phyloP scores from a whole-genome alignment of 2,329 filamentous ascomycete genomes.

The Rhynchosporium secalis region DNA sequence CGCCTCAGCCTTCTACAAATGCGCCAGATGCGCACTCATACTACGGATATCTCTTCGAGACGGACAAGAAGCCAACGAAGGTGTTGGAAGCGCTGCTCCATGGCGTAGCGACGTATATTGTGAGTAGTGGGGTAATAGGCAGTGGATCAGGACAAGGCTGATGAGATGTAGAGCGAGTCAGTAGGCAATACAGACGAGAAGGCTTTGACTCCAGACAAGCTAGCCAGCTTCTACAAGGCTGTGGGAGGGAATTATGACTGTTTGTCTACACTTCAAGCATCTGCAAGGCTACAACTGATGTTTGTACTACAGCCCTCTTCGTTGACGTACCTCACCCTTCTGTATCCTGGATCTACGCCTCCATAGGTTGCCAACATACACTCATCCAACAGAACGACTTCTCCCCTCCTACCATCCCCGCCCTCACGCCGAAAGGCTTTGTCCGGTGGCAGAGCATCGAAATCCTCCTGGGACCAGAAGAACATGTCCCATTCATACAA shows the following conservation, averaged over 20 bases:
- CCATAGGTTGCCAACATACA: conserved; percentile 85
- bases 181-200: conserved; percentile 57
- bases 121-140: conserved; percentile 47
- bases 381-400: conserved; percentile 78
- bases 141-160: conserved; percentile 13
- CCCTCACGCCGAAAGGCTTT: conserved; percentile 80
- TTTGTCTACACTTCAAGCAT: conserved; percentile 37
- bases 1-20: conserved; percentile 20
- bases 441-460: conserved; percentile 94
- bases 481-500: conserved; percentile 82
- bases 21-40: conserved; percentile 34
- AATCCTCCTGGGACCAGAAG: conserved; percentile 80
- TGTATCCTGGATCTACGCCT: conserved; percentile 90
- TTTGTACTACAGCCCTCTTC: conserved; percentile 62
- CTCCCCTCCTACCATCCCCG: conserved; percentile 73
- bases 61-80: conserved; percentile 66
- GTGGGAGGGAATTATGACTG: conserved; percentile 76
- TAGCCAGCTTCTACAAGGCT: conserved; percentile 74
- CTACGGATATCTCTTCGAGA: conserved; percentile 69
- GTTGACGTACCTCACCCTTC: conserved; percentile 69
- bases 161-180: conserved; percentile 50
- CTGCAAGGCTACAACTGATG: conserved; percentile 25
- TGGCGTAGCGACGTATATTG: conserved; percentile 69
- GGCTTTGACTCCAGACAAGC: conserved; percentile 63
- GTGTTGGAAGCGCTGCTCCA: conserved; percentile 67